phyloP scores from a whole-genome alignment of 495 filamentous ascomycete genomes.

The Penicillium antarcticum region DNA sequence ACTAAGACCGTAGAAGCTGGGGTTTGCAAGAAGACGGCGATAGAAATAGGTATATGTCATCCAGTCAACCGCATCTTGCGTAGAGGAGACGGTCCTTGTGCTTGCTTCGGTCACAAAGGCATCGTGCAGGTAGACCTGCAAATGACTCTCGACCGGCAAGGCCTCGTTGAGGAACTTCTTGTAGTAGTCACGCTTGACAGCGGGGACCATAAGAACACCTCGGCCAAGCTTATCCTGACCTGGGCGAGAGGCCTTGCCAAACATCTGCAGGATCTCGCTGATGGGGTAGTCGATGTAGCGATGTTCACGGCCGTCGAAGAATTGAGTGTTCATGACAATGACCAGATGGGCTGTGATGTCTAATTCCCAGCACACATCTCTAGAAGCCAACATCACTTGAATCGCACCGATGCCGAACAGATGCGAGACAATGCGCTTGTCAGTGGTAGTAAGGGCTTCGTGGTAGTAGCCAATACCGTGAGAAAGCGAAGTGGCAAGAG shows the following conservation, averaged over 20 bases:
- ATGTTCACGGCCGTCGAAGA: constrained; percentile 94
- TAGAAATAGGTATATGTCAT: constrained; percentile 99
- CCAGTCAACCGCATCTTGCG: constrained; percentile 98
- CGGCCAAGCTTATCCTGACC: constrained; percentile 76
- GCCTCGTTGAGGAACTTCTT: constrained; percentile 98
- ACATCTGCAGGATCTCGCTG: constrained; percentile 99
- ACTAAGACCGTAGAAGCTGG: constrained; percentile 89
- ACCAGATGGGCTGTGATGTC: constrained; percentile 85
- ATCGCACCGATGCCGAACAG: constrained; percentile 90
- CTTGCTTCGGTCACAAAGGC: constrained; percentile 96
- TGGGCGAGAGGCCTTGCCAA: constrained; percentile 83
- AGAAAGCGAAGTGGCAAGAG: constrained; percentile 84
- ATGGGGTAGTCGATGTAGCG: constrained; percentile 96
- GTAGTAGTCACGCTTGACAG: constrained; percentile 94
- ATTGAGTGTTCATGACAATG: constrained; percentile 98
- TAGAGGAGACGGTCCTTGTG: constrained; percentile 87
- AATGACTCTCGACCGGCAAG: constrained; percentile 89
- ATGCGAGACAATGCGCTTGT: constrained; percentile 90
- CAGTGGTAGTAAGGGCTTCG: constrained; percentile 80
- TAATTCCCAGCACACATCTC: constrained; percentile 96
- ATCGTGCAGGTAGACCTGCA: constrained; percentile 88
- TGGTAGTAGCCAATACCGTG: constrained; percentile 98
- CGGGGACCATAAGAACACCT: constrained; percentile 91
- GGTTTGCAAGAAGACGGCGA: constrained; percentile 91
- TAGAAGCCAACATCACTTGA: constrained; percentile 87